Conservation (phyloP, 164 flowering plant genomes). For the Euptelea pleiosperma region DNA sequence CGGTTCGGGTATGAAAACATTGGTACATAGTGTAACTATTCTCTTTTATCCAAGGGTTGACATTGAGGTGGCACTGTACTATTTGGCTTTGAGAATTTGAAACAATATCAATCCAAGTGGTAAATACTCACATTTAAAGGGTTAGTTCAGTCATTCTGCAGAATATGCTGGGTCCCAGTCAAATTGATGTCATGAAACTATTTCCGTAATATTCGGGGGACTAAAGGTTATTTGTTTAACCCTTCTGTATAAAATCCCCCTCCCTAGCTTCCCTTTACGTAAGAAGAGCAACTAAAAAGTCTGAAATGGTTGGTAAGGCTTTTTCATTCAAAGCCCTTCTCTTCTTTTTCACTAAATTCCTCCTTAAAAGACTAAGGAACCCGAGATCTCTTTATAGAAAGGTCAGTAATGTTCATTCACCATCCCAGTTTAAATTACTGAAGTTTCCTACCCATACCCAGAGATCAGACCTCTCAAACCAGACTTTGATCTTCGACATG, state of each 20-base stretch:
- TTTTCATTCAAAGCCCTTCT: slow-evolving; percentile 12
- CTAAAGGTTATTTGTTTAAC: not conserved
- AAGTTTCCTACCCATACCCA: not conserved
- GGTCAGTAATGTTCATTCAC: not conserved
- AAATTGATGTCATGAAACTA: no score
- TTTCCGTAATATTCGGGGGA: no score
- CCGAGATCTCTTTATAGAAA: slow-evolving; percentile 19
- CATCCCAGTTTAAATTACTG: not conserved
- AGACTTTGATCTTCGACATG: slow-evolving; percentile 44
- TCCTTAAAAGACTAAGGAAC: slow-evolving; percentile 16
- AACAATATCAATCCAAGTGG: no score
- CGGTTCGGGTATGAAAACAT: no score
- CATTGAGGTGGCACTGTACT: no score
- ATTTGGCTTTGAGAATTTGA: no score
- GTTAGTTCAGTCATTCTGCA: no score
- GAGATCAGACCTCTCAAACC: slow-evolving; percentile 18
- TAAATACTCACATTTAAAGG: no score
- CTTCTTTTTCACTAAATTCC: slow-evolving; percentile 17
- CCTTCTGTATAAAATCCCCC: not conserved
- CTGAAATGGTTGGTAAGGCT: slow-evolving; percentile 13
- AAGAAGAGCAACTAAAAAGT: not conserved
- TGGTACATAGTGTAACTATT: no score
- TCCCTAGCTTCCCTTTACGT: no score
- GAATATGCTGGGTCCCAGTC: no score
- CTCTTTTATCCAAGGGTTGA: no score